Evolutionary conservation across 2,329 filamentous ascomycete genomes (phyloP).

Genomic region (Fusarium robinianum): DNA sequence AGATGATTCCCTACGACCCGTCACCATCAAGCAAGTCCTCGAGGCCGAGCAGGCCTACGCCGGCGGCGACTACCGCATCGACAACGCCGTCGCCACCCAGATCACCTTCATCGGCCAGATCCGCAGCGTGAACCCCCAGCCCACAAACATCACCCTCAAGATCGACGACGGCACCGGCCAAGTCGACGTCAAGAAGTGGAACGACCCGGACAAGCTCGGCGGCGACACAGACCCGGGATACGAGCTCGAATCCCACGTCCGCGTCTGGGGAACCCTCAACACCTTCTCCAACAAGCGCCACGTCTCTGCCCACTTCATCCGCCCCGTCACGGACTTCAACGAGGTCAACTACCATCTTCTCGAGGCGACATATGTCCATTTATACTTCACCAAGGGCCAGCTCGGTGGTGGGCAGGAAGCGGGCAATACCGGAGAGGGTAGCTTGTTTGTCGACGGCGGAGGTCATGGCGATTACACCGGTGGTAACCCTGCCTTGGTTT

Average conservation of each 20-base stretch:
- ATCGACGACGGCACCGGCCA: conserved; percentile 93
- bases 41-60: conserved; percentile 78
- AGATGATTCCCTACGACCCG: conserved; percentile 87
- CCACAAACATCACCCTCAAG: conserved; percentile 89
- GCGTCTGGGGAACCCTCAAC: conserved; percentile 84
- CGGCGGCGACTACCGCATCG: conserved; percentile 78
- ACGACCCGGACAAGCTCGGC: conserved; percentile 65
- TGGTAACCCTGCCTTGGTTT: conserved; percentile 45
- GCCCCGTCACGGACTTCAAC: conserved; percentile 81
- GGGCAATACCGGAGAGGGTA: conserved; percentile 49
- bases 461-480: conserved; percentile 45
- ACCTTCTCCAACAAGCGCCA: conserved; percentile 82
- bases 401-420: conserved; percentile 48
- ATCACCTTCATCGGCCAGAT: conserved; percentile 87
- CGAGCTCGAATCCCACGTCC: conserved; percentile 77
- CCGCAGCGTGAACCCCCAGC: conserved; percentile 80
- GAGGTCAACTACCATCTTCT: conserved; percentile 92
- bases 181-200: conserved; percentile 90
- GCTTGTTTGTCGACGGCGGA: conserved; percentile 62
- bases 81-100: conserved; percentile 73
- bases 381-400: conserved; percentile 77
- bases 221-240: conserved; percentile 57
- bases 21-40: conserved; percentile 93
- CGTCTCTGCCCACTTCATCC: conserved; percentile 79
- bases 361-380: conserved; percentile 85